Base-by-base conservation (phyloP, 495 filamentous ascomycete species). In the Aspergillus biplanus region DNA sequence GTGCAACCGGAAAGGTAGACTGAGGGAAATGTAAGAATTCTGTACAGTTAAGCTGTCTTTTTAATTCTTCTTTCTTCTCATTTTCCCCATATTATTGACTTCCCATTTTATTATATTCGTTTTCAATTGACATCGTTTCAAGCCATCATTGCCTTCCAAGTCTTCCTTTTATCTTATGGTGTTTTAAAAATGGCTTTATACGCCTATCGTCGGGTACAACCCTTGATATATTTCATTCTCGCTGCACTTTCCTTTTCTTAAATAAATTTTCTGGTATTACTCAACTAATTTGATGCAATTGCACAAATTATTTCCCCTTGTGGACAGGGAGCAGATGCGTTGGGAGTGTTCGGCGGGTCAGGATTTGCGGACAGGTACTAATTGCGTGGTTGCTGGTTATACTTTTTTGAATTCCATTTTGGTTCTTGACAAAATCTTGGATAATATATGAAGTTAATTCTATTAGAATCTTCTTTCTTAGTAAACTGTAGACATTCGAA, bases 1-100 rank as follows among this genome's bases (percentile, higher is more conserved):
- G 77, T 18, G 73, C 78, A 33, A 86, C 87, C 59, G 91, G 88
- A 66, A 97, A 97, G 82, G 90, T 88, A 61, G 92, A 96, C 78
- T 97, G 79, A 85, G 33, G 47, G 61, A 44, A 62, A 55, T 44
- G 47, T 63, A 65, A 68, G 64, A 68, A 58, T 48, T 52, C 67
- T 78, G 75, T 77, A 78, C 70, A 79, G 72, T 69, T 75, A 72
- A 48, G 72, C 63, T 71, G 66, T 73, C 73, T 71, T 49, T 50
- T 50, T 50, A 50, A 65, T 69, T 54, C 59, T 70, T 67, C 63
- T 73, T 67, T 66, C 68, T 59, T 66, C 11, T 50, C 27, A 7
- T 27, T n/a, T 50, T 50, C 8, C 68, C 49, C 66, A 66, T 68
- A 27, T 70, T 69, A 61, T 52, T 67, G 62, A 67, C 65, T 70